Conservation (phyloP, 2,329 filamentous ascomycete species). For the Penicillium sclerotigenum region DNA sequence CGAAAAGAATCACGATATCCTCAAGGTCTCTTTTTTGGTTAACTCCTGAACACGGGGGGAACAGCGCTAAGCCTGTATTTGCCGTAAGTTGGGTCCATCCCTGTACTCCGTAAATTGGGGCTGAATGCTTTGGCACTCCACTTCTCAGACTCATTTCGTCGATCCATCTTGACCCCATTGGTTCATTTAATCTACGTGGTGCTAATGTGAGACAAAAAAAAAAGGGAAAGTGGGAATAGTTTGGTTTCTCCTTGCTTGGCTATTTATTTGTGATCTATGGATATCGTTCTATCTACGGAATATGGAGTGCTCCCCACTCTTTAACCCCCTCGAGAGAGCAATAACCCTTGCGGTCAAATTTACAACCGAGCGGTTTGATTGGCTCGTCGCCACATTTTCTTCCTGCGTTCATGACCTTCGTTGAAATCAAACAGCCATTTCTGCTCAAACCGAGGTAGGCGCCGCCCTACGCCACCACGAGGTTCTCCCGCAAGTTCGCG, state of each 20-base stretch:
- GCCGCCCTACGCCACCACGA: conserved; percentile 36
- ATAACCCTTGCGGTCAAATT: not conserved
- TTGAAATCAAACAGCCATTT: conserved; percentile 48
- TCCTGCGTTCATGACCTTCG: conserved; percentile 54
- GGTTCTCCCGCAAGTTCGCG: conserved; percentile 45
- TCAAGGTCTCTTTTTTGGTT: not conserved
- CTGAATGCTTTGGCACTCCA: too few species aligned
- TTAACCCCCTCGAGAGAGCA: not conserved
- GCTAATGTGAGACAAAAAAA: not conserved
- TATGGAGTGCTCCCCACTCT: not conserved
- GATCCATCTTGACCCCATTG: not conserved
- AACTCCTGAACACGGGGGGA: not conserved
- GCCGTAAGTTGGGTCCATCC: not conserved
- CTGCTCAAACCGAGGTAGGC: conserved; percentile 44
- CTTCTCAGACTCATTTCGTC: not conserved
- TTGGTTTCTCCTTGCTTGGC: not conserved
- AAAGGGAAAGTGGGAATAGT: not conserved
- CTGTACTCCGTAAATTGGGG: too few species aligned
- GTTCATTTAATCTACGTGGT: not conserved
- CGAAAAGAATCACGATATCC: not conserved
- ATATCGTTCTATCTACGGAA: not conserved
- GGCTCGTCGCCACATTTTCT: conserved; percentile 56
- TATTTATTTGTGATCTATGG: not conserved
- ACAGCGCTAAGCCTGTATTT: not conserved
- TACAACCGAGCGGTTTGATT: conserved; percentile 39